Evolutionary conservation across 495 filamentous ascomycete species (phyloP).

Genomic region (Talaromyces nanjingensis): DNA sequence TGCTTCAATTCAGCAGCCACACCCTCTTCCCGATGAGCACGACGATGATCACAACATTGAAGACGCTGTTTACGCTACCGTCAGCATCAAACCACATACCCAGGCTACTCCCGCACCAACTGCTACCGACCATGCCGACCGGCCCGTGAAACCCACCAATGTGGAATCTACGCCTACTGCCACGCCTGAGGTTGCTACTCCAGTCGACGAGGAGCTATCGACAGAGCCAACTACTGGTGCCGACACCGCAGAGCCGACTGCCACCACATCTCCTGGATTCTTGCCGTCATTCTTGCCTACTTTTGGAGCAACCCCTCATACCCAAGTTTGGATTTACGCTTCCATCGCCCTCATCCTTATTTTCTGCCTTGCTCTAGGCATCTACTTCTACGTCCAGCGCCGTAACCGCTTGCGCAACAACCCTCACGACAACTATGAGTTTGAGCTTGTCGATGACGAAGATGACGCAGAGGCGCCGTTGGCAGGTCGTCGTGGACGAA

Average conservation of each 20-base stretch:
- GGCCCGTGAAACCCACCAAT: conserved; percentile 59
- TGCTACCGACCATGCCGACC: conserved; percentile 67
- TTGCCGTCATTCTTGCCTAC: conserved; percentile 88
- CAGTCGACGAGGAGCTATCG: not conserved
- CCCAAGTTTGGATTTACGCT: conserved; percentile 93
- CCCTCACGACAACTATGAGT: conserved; percentile 82
- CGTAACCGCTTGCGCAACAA: conserved; percentile 68
- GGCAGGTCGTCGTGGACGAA: conserved; percentile 27
- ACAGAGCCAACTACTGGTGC: conserved; percentile 19
- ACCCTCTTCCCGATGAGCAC: conserved; percentile 77
- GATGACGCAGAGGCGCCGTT: conserved; percentile 52
- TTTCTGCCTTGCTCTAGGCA: conserved; percentile 73
- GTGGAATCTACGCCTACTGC: conserved; percentile 18
- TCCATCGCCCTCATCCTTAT: conserved; percentile 72
- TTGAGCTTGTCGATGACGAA: conserved; percentile 82
- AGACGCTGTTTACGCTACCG: conserved; percentile 45
- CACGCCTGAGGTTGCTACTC: conserved; percentile 8
- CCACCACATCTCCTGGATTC: conserved; percentile 47
- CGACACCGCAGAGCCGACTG: conserved; percentile 21
- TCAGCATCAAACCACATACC: conserved; percentile 40
- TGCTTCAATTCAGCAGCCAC: conserved; percentile 55
- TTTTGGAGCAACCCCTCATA: conserved; percentile 85
- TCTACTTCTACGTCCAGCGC: conserved; percentile 73
- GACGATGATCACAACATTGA: conserved; percentile 76
- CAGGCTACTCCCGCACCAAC: conserved; percentile 35